A percentile compares a stretch with the other conserved stretches of the same genome.
Conservation (phyloP, 345 rosid genomes). For the Aquilaria malaccensis region DNA sequence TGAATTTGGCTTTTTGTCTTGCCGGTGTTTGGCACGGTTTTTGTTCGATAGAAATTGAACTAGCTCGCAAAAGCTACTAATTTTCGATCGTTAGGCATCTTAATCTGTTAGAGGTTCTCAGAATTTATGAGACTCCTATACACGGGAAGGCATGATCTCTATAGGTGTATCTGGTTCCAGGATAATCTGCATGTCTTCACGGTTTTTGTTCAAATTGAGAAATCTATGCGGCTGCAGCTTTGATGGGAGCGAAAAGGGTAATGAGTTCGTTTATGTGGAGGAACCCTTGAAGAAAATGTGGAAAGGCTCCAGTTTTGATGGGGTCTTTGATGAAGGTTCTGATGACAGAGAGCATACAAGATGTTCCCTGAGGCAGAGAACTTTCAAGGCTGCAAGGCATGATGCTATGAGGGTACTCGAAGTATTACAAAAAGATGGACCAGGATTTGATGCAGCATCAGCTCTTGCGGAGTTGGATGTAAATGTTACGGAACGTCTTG, state of each 20-base stretch:
- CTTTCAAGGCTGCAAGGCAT: slow-evolving; percentile 25
- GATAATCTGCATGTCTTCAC: slow-evolving; percentile 30
- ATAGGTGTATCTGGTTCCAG: slow-evolving; percentile 32
- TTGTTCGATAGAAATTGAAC: no score
- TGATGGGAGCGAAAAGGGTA: slow-evolving; percentile 19
- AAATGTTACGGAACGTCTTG: slow-evolving; percentile 60
- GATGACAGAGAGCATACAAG: slow-evolving; percentile 14
- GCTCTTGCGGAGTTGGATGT: slow-evolving; percentile 42
- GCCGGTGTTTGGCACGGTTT: no score
- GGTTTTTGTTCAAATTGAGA: slow-evolving; percentile 25
- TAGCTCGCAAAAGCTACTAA: no score
- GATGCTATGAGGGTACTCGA: slow-evolving; percentile 47
- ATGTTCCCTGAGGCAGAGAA: slow-evolving; percentile 16
- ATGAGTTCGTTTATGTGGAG: slow-evolving; percentile 35
- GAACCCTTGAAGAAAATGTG: slow-evolving; percentile 43
- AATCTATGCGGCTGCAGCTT: slow-evolving; percentile 28
- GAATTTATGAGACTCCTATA: slow-evolving; percentile 12
- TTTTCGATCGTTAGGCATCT: background rate
- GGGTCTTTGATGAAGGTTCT: slow-evolving; percentile 18
- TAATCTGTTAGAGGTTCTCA: slow-evolving; percentile 6
- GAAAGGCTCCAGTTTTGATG: slow-evolving; percentile 25
- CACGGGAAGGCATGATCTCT: slow-evolving; percentile 33
- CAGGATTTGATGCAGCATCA: slow-evolving; percentile 35
- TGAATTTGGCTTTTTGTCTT: no score
- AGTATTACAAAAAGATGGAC: slow-evolving; percentile 46